These are phyloP conservation scores for Leptomonas seymouri DNA, from an alignment of 208 protist genomes.

Conservation along the genomic window DNA sequence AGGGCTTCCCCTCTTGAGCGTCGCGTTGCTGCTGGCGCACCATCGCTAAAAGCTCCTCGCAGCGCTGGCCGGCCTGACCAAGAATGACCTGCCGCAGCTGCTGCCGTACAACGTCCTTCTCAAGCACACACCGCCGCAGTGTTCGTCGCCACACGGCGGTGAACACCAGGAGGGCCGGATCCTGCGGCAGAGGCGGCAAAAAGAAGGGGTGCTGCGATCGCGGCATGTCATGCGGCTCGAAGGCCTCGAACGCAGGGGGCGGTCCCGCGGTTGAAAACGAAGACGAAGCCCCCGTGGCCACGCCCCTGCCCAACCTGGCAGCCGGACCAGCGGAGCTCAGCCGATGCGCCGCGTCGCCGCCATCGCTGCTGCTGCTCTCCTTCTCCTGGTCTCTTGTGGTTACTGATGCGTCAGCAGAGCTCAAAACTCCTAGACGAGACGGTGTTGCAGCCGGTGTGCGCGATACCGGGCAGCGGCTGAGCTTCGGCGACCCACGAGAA, in stretches of 20 bases:
- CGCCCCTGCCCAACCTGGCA: not conserved
- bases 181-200: slow-evolving; percentile 60
- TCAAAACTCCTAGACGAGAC: no score
- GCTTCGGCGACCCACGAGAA: not conserved
- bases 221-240: slow-evolving; percentile 34
- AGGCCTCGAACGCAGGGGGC: slow-evolving; percentile 39
- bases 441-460: no score
- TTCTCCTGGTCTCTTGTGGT: not conserved
- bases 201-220: slow-evolving; percentile 44
- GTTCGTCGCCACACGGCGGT: slow-evolving; percentile 51
- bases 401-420: not conserved
- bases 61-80: slow-evolving; percentile 30
- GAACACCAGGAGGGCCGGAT: slow-evolving; percentile 48
- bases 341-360: not conserved
- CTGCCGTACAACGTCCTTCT: slow-evolving; percentile 31
- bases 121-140: slow-evolving; percentile 35
- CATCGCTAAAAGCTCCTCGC: slow-evolving; percentile 36
- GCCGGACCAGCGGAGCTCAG: not conserved
- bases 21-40: slow-evolving; percentile 18
- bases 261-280: not conserved
- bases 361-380: not conserved
- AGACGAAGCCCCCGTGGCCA: not conserved
- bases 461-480: no score
- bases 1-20: no score
- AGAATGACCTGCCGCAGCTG: slow-evolving; percentile 42